These are phyloP conservation scores for Trichophaea hybrida DNA, from an alignment of 2,329 filamentous ascomycete species.

Conservation along the genomic window DNA sequence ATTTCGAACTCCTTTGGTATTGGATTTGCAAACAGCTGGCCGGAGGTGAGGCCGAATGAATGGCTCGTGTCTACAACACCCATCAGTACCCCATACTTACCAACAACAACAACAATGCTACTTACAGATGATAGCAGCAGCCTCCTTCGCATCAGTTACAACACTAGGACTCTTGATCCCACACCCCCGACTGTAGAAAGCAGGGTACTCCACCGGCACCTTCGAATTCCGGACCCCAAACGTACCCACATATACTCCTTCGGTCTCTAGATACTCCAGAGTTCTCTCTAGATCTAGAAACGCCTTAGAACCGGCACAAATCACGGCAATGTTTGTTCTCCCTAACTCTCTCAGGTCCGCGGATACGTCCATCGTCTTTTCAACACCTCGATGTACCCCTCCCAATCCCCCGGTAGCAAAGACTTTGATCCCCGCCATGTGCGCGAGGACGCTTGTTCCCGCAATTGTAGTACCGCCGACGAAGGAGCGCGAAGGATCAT, in stretches of 20 bases:
- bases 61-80: slow-evolving; percentile 49
- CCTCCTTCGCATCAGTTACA: slow-evolving; percentile 61
- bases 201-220: slow-evolving; percentile 54
- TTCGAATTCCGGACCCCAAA: slow-evolving; percentile 63
- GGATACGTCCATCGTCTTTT: slow-evolving; percentile 81
- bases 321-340: slow-evolving; percentile 71
- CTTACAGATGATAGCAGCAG: slow-evolving; percentile 70
- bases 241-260: slow-evolving; percentile 64
- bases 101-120: slow-evolving; percentile 11
- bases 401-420: slow-evolving; percentile 93
- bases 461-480: slow-evolving; percentile 89
- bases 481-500: slow-evolving; percentile 44
- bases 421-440: slow-evolving; percentile 73
- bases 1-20: slow-evolving; percentile 59
- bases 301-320: slow-evolving; percentile 86
- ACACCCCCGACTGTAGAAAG: slow-evolving; percentile 84
- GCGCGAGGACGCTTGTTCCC: slow-evolving; percentile 80
- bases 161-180: slow-evolving; percentile 64
- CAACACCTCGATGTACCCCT: slow-evolving; percentile 80
- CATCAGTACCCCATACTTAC: background rate
- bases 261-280: slow-evolving; percentile 60
- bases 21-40: slow-evolving; percentile 78
- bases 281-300: slow-evolving; percentile 87
- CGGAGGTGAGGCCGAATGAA: slow-evolving; percentile 45
- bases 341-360: slow-evolving; percentile 91